phyloP scores from a whole-genome alignment of 2,329 filamentous ascomycete genomes.

The Ramichloridium luteum region DNA sequence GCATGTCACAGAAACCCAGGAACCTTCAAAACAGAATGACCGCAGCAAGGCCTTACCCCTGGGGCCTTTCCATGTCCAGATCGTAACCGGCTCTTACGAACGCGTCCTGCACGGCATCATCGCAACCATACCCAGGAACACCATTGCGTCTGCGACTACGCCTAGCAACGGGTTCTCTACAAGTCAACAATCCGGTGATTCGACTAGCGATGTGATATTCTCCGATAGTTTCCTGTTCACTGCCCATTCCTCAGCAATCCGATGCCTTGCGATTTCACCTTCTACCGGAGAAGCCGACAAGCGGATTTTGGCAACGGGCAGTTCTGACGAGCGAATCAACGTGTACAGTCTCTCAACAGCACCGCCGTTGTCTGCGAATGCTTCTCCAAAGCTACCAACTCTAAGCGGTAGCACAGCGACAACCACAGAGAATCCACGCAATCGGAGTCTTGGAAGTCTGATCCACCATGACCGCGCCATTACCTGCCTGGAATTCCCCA shows the following conservation, averaged over 20 bases:
- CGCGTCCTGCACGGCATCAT: constrained; percentile 81
- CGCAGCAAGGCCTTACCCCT: no score
- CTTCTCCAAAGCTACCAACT: constrained; percentile 44
- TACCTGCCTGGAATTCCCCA: constrained; percentile 69
- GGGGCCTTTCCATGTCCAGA: constrained; percentile 55
- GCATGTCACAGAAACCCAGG: no score
- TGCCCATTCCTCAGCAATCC: constrained; percentile 79
- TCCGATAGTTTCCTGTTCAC: constrained; percentile 93
- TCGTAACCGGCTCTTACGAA: constrained; percentile 90
- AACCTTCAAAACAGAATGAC: no score
- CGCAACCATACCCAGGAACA: constrained; percentile 48
- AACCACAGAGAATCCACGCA: constrained; percentile 72
- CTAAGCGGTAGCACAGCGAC: constrained; percentile 52
- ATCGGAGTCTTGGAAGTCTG: constrained; percentile 76
- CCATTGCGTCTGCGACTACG: constrained; percentile 14
- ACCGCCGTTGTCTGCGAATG: constrained; percentile 42
- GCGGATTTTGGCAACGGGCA: constrained; percentile 78
- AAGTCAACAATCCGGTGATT: no score
- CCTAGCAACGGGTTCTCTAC: no score
- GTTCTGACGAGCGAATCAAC: constrained; percentile 89
- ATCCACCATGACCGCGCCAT: constrained; percentile 77
- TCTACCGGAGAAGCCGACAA: constrained; percentile 50
- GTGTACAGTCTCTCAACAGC: constrained; percentile 69
- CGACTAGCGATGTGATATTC: constrained; percentile 45
- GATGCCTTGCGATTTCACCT: constrained; percentile 74